phyloP scores from a whole-genome alignment of 2,329 filamentous ascomycete genomes.

The Claviceps spartinae region DNA sequence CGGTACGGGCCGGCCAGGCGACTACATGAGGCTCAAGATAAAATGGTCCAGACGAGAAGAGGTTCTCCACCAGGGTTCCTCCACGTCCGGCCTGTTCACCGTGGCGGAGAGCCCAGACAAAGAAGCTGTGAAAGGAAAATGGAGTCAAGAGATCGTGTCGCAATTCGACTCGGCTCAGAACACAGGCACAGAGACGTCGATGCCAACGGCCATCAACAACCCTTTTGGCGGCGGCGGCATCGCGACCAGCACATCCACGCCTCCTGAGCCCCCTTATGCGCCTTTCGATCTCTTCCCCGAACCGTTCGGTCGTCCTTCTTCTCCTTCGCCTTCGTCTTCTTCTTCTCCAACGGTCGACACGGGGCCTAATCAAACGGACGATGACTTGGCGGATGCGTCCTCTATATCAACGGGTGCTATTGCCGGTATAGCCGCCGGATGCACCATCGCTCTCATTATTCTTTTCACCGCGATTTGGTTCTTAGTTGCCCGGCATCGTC shows the following conservation, averaged over 20 bases:
- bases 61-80: neutral
- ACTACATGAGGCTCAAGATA: conserved; percentile 8
- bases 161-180: neutral
- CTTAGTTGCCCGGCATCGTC: conserved; percentile 27
- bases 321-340: neutral
- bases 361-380: neutral
- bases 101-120: conserved; percentile 3
- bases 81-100: conserved; percentile 11
- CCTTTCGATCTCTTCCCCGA: too few relatives aligned
- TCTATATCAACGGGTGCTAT: conserved; percentile 29
- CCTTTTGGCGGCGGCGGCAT: neutral
- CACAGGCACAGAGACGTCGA: neutral
- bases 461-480: conserved; percentile 28
- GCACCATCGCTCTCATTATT: conserved; percentile 23
- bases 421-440: conserved; percentile 33
- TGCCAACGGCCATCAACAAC: neutral
- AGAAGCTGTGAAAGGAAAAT: neutral
- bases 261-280: too few relatives aligned
- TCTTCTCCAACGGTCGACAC: neutral
- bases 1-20: neutral
- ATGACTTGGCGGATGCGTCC: conserved; percentile 5
- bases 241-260: neutral
- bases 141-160: neutral
- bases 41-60: conserved; percentile 5
- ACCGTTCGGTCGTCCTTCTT: too few relatives aligned